Evolutionary conservation across 1,284 basidiomycete genomes (phyloP).

Genomic region (Inonotus hispidus): DNA sequence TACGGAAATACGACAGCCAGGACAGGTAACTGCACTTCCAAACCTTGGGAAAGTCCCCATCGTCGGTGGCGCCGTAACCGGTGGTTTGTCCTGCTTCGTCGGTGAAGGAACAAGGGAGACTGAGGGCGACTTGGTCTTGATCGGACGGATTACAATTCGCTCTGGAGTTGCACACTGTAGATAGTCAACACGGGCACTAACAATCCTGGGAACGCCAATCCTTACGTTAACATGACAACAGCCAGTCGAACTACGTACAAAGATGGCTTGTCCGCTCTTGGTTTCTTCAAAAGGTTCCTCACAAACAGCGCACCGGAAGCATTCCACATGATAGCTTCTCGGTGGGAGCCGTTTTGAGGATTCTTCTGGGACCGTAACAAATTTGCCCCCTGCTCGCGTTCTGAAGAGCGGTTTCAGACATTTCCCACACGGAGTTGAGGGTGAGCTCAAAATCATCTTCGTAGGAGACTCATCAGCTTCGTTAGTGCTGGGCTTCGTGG

Average conservation of each 20-base stretch:
- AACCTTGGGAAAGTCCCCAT: constrained; percentile 52
- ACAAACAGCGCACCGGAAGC: constrained; percentile 69
- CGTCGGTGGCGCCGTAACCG: constrained; percentile 19
- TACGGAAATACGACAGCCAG: constrained; percentile 65
- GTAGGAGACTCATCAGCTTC: constrained; percentile 21
- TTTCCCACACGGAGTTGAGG: constrained; percentile 38
- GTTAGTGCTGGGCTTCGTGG: constrained; percentile 2
- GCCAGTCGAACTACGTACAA: constrained; percentile 58
- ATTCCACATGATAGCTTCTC: constrained; percentile 62
- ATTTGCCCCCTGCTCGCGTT: constrained; percentile 47
- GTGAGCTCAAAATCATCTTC: constrained; percentile 24
- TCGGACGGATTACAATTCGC: constrained; percentile 17
- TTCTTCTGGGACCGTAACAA: constrained; percentile 62
- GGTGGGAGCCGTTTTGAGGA: constrained; percentile 36
- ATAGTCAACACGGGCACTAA: constrained; percentile 3
- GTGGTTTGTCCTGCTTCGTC: constrained; percentile 6
- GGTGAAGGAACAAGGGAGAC: constrained; percentile 2
- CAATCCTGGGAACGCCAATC: constrained; percentile 15
- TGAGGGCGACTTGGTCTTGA: constrained; percentile 13
- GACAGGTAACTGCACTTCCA: constrained; percentile 58
- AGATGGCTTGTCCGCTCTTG: constrained; percentile 55
- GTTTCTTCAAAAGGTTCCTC: constrained; percentile 56
- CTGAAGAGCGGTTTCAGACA: constrained; percentile 56
- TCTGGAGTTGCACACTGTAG: constrained; percentile 46
- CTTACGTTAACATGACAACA: constrained; percentile 67